Evolutionary conservation across 306 rosid genomes (phyloP), one percentile per base, ranked within the genome.

Genomic region (Rosa persica): DNA sequence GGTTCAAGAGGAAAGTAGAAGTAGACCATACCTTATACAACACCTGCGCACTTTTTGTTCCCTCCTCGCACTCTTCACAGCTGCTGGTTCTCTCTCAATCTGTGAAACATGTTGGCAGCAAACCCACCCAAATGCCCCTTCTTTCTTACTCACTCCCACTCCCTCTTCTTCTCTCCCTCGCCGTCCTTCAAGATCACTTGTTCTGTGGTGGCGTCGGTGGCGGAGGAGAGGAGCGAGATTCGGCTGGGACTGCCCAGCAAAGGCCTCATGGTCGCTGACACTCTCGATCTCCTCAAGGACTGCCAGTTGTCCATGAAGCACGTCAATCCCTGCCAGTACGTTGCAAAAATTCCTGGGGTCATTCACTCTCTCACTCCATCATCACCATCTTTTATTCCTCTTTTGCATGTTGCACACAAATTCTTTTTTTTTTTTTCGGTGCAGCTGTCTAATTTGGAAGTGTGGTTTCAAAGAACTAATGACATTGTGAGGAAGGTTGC

Each of bases 241-340:
- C 97, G 98, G 51, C 77, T 94, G 2, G 98, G 98, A 1, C 69
- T 94, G 12, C 98, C 98, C 4, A 92, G 97, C 81, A 94, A 94
- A 83, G 98, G 97, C 73, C 96, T 97, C 54, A 89, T 94, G 97
- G 88, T 94, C 20, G 17, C 90, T 12, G 97, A 92, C 64, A 90
- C 98, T 11, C 92, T 89, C 23, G 93, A 94, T 20, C 97, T 94
- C 68, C 97, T 94, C 74, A 92, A 88, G 89, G 88, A 94, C 66
- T 92, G 98, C 83, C 98, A 95, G 76, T 82, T 95, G 83, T 90
- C 98, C 1, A 97, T 95, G 65, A 92, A 92, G 81, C 97, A 91
- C 61, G 93, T 87, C 79, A 92, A 95, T 85, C 98, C 98, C 17
- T 80, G 98, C 3, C 98, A 92, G 16, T 95, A 95, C 65, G 96